phyloP scores from a whole-genome alignment of 208 protist species.

The Acanthamoeba polyphaga region DNA sequence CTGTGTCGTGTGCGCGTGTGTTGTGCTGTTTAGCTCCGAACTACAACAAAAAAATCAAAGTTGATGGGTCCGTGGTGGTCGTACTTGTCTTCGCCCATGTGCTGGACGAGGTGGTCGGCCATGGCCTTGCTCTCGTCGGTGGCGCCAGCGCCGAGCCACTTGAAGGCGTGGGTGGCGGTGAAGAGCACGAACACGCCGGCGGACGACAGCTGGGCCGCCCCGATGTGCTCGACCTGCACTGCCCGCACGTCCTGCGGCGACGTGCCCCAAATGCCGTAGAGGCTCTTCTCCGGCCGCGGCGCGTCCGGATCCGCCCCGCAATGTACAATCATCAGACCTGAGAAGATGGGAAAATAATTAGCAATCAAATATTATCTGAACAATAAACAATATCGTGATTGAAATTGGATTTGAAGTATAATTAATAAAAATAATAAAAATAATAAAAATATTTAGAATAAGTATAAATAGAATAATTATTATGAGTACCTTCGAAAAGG shows the following conservation, averaged over 20 bases:
- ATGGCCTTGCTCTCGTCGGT: slow-evolving; percentile 33
- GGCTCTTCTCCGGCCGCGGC: not conserved
- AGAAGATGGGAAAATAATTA: too few species aligned
- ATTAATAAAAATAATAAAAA: too few species aligned
- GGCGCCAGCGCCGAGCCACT: slow-evolving; percentile 75
- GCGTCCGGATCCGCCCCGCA: slow-evolving; percentile 7
- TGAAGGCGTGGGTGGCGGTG: slow-evolving; percentile 25
- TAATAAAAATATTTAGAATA: too few species aligned
- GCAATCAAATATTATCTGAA: too few species aligned
- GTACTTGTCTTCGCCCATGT: slow-evolving; percentile 1
- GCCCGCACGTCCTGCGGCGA: slow-evolving; percentile 41
- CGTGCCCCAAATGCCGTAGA: slow-evolving; percentile 4
- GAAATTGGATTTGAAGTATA: too few species aligned
- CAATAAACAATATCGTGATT: too few species aligned
- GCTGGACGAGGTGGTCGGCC: slow-evolving; percentile 25
- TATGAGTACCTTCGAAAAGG: slow-evolving; percentile 71
- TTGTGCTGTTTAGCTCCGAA: not conserved
- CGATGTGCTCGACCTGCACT: not conserved
- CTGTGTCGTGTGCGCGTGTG: not conserved
- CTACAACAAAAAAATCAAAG: not conserved
- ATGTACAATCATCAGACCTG: slow-evolving; percentile 39
- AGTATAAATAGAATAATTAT: not conserved
- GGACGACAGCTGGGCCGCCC: slow-evolving; percentile 63
- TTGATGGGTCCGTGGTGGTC: not conserved
- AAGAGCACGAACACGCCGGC: slow-evolving; percentile 80